A percentile compares a stretch with the other conserved stretches of the same genome.
Evolutionary conservation across 257 asterid species (phyloP).

Genomic region (Plantago elongata): DNA sequence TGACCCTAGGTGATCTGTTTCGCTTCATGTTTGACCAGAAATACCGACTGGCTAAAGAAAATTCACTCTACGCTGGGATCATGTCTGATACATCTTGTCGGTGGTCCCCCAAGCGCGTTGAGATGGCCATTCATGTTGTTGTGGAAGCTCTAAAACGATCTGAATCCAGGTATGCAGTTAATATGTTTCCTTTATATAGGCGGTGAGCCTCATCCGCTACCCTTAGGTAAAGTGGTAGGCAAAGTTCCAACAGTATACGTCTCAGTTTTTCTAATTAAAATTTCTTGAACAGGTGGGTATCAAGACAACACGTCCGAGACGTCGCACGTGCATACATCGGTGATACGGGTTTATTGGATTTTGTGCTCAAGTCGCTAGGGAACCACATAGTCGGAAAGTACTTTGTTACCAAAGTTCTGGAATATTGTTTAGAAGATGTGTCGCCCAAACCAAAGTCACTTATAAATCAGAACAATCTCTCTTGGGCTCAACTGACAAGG

Average conservation of each 20-base stretch:
- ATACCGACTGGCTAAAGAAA: slow-evolving; percentile 52
- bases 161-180: slow-evolving; percentile 25
- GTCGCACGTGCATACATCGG: slow-evolving; percentile 85
- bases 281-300: slow-evolving; percentile 51
- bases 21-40: slow-evolving; percentile 72
- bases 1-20: slow-evolving; percentile 53
- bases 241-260: too few species aligned
- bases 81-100: slow-evolving; percentile 78
- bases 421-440: slow-evolving; percentile 81
- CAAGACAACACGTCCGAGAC: slow-evolving; percentile 85
- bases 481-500: slow-evolving; percentile 67
- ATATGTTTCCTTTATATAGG: too few species aligned
- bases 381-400: slow-evolving; percentile 90
- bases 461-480: slow-evolving; percentile 24
- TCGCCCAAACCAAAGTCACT: slow-evolving; percentile 32
- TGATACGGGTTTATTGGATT: slow-evolving; percentile 87
- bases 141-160: slow-evolving; percentile 78
- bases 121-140: slow-evolving; percentile 89
- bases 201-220: too few species aligned
- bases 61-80: slow-evolving; percentile 45
- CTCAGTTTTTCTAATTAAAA: background rate
- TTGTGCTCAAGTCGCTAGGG: slow-evolving; percentile 88
- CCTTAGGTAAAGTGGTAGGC: too few species aligned
- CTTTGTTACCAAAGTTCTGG: slow-evolving; percentile 79
- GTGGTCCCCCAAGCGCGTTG: slow-evolving; percentile 94